These are phyloP conservation scores for Claviceps sp. DNA, from an alignment of 2,329 filamentous ascomycete species.

Conservation along the genomic window DNA sequence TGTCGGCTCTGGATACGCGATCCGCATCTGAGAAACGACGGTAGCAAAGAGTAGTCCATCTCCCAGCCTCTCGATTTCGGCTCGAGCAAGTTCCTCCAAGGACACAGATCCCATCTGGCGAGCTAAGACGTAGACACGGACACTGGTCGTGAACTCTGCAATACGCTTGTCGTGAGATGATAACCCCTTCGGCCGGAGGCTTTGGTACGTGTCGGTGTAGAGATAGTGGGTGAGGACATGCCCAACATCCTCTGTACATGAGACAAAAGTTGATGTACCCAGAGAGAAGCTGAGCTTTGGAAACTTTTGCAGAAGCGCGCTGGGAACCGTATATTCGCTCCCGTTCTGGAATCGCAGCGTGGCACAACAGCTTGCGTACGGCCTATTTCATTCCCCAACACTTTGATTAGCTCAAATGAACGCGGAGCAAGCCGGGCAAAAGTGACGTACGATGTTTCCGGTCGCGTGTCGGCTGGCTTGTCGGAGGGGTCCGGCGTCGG, in stretches of 20 bases:
- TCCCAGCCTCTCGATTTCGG: neutral
- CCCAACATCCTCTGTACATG: neutral
- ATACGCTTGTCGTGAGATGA: neutral
- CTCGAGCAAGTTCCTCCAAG: neutral
- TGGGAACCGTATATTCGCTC: neutral
- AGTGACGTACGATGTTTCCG: neutral
- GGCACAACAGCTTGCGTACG: neutral
- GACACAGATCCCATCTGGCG: neutral
- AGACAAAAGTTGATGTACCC: too few relatives aligned
- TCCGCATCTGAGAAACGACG: neutral
- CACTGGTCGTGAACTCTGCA: neutral
- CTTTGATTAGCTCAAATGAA: too few relatives aligned
- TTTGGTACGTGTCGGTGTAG: neutral
- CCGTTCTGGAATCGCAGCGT: neutral
- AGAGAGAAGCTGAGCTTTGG: neutral
- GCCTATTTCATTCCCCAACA: neutral
- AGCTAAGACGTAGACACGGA: neutral
- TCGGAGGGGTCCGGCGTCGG: neutral
- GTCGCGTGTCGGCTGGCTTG: neutral
- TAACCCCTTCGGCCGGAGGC: neutral
- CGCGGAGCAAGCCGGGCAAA: too few relatives aligned
- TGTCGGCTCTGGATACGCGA: neutral
- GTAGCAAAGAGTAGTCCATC: neutral
- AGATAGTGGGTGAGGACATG: neutral
- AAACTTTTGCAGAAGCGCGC: neutral